Conservation (phyloP, 441 rosid species). For the Jatropha multifida region DNA sequence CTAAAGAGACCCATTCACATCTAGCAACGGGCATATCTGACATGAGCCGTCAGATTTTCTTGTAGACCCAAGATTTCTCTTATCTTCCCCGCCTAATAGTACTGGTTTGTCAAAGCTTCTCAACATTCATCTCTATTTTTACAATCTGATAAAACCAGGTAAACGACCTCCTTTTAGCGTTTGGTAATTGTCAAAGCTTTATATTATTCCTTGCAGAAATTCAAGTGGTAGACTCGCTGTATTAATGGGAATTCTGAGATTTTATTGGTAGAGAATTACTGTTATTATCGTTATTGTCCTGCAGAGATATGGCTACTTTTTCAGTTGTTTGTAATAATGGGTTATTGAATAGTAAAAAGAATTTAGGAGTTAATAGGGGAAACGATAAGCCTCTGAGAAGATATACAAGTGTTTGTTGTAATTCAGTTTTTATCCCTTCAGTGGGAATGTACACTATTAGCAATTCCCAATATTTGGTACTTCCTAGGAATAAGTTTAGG, state of each 20-base stretch:
- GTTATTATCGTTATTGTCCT: slow-evolving; percentile 14
- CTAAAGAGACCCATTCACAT: not conserved
- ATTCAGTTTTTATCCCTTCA: slow-evolving; percentile 28
- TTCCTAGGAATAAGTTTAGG: slow-evolving; percentile 36
- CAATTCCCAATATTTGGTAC: slow-evolving; percentile 31
- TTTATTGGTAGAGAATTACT: slow-evolving; percentile 10
- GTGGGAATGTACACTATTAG: slow-evolving; percentile 24
- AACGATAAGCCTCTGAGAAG: slow-evolving; percentile 35
- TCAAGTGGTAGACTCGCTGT: not conserved
- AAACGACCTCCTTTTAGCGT: not conserved
- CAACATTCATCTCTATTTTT: not conserved
- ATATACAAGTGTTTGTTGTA: slow-evolving; percentile 25
- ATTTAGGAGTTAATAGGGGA: slow-evolving; percentile 25
- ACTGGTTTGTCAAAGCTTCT: not conserved
- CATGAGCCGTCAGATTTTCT: not conserved
- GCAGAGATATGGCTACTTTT: slow-evolving; percentile 51
- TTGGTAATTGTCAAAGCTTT: not conserved
- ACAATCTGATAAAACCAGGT: slow-evolving; percentile 11
- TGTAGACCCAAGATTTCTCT: not conserved
- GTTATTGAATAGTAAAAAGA: slow-evolving; percentile 32
- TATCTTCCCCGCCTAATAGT: not conserved
- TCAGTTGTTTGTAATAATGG: slow-evolving; percentile 57
- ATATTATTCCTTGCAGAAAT: slow-evolving; percentile 4
- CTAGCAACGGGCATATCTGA: not conserved
- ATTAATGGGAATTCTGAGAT: slow-evolving; percentile 18